Percentiles rank a stretch among this genome's conserved stretches.
Conservation (phyloP, 2,329 filamentous ascomycete species). For the Proliferodiscus dingleyae region DNA sequence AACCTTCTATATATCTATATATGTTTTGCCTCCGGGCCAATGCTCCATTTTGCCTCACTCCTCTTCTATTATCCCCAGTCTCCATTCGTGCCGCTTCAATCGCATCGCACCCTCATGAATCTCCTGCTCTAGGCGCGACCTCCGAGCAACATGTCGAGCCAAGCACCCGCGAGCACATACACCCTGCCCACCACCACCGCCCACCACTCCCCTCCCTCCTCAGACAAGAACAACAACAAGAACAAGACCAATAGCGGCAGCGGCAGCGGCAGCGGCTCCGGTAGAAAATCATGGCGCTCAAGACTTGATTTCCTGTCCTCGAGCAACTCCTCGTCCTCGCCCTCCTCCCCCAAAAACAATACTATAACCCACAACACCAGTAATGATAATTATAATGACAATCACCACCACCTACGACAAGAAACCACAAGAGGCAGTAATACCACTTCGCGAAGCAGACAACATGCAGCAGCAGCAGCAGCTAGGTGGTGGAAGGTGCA, state of each 20-base stretch:
- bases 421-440: not conserved
- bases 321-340: not conserved
- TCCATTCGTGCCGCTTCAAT: not conserved
- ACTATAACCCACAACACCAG: not conserved
- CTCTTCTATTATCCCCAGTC: too few relatives aligned
- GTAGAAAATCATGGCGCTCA: conserved; percentile 18
- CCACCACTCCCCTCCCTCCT: conserved; percentile 4
- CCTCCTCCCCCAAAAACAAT: not conserved
- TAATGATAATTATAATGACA: too few relatives aligned
- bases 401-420: too few relatives aligned
- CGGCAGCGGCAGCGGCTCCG: too few relatives aligned
- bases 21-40: too few relatives aligned
- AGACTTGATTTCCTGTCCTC: conserved; percentile 8
- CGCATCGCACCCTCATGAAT: not conserved
- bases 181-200: conserved; percentile 19
- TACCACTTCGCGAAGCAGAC: conserved; percentile 15
- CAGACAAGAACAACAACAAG: not conserved
- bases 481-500: conserved; percentile 67
- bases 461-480: too few relatives aligned
- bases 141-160: conserved; percentile 9
- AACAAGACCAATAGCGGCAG: too few relatives aligned
- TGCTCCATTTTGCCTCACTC: too few relatives aligned
- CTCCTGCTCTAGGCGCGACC: not conserved
- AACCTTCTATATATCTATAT: too few relatives aligned
- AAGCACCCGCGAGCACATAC: conserved; percentile 13